A percentile compares a stretch with the other conserved stretches of the same genome.
Conservation (phyloP, 768 basidiomycete species). For the Heimioporus sp. region DNA sequence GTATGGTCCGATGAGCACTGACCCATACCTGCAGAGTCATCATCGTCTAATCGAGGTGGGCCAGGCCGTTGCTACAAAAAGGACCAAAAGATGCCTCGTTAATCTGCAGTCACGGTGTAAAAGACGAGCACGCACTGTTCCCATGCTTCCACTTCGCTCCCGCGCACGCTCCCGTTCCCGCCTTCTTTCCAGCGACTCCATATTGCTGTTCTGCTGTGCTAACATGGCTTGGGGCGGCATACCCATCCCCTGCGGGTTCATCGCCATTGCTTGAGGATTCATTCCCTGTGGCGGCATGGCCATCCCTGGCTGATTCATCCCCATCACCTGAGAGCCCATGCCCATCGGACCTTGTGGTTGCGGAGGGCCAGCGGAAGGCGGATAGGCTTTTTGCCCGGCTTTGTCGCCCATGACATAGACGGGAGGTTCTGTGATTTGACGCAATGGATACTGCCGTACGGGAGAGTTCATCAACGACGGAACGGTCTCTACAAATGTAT, state of each 20-base stretch:
- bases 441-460: slow-evolving; percentile 69
- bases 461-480: slow-evolving; percentile 59
- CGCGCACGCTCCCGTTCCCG: slow-evolving; percentile 58
- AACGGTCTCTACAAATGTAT: slow-evolving; percentile 48
- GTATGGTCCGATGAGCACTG: background rate
- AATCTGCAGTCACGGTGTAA: background rate
- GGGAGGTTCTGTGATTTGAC: slow-evolving; percentile 60
- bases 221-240: slow-evolving; percentile 58
- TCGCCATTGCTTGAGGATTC: slow-evolving; percentile 24
- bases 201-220: slow-evolving; percentile 67
- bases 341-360: slow-evolving; percentile 26
- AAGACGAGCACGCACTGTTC: slow-evolving; percentile 32
- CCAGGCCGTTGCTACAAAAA: slow-evolving; percentile 28
- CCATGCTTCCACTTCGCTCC: slow-evolving; percentile 43
- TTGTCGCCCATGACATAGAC: slow-evolving; percentile 74
- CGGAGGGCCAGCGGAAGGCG: slow-evolving; percentile 32
- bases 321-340: slow-evolving; percentile 25
- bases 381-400: slow-evolving; percentile 62
- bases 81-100: background rate
- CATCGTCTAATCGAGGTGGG: slow-evolving; percentile 44
- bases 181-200: slow-evolving; percentile 68
- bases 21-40: slow-evolving; percentile 60
- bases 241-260: slow-evolving; percentile 20
- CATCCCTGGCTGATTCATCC: slow-evolving; percentile 24
- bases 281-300: slow-evolving; percentile 24